phyloP scores from a whole-genome alignment of 352 stramenopile genomes.

The Phytopythium delawarense region DNA sequence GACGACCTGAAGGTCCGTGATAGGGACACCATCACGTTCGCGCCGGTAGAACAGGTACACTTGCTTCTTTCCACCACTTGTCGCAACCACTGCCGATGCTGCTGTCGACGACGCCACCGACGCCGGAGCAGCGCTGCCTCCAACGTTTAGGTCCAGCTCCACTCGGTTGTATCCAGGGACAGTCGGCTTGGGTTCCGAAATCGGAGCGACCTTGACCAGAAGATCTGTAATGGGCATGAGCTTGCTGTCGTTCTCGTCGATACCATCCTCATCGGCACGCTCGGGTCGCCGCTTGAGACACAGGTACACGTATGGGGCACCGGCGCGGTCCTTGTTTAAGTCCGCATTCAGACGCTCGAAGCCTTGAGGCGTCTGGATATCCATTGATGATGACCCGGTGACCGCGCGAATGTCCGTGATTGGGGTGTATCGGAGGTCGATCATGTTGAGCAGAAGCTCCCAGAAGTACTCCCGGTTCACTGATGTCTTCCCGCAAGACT shows the following conservation, averaged over 20 bases:
- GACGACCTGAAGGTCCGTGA: conserved; percentile 80
- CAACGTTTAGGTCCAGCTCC: conserved; percentile 78
- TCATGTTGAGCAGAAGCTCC: conserved; percentile 88
- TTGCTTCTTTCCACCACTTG: conserved; percentile 70
- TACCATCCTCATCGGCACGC: conserved; percentile 21
- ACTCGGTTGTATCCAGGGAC: conserved; percentile 75
- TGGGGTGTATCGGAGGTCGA: conserved; percentile 84
- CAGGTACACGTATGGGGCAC: conserved; percentile 79
- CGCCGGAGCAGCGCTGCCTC: conserved; percentile 23
- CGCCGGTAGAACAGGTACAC: conserved; percentile 80
- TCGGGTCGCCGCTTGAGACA: conserved; percentile 76
- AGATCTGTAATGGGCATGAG: conserved; percentile 77
- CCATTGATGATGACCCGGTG: conserved; percentile 60
- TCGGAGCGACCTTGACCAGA: conserved; percentile 60
- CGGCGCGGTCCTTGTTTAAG: conserved; percentile 79
- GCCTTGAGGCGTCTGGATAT: conserved; percentile 57
- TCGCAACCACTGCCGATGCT: conserved; percentile 8
- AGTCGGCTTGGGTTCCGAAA: conserved; percentile 53
- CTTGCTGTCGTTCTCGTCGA: conserved; percentile 21
- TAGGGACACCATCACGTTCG: conserved; percentile 73
- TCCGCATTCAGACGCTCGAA: conserved; percentile 82
- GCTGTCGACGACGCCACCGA: conserved; percentile 1
- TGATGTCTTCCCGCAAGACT: conserved; percentile 74
- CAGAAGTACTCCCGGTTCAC: conserved; percentile 88
- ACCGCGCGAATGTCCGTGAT: conserved; percentile 80